Base-by-base conservation (phyloP, 805 yeast species). In the Candida wancherniae region DNA sequence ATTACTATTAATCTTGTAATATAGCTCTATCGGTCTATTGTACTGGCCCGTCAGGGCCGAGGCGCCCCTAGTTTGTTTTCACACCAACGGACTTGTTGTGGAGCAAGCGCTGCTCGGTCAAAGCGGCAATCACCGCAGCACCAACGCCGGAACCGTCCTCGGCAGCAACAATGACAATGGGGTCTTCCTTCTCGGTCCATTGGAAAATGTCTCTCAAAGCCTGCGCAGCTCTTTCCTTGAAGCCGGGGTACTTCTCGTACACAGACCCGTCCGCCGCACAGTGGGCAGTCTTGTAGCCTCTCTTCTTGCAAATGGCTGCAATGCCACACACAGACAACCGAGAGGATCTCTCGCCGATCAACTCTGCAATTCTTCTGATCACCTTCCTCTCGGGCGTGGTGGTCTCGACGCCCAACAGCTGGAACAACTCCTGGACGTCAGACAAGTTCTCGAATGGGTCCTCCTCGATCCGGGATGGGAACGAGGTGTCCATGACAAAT, bases 141-240 rank as follows among this genome's bases (percentile, higher is more conserved):
- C 98, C 98, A 28, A 85, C 96, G 68, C 97, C 97, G 22, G 92
- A 82, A 50, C 98, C 98, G 67, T 92, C 98, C 67, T 90, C 96
- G 44, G 98, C 97, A 36, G 94, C 84, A 23, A 81, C 84, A 47
- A 88, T 77, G 43, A 71, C 63, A 53, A 92, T 79, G 44, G 97
- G 97, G 58, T 86, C 86, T 37, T 77, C 75, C 43, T 67, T 47
- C n/a, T 38, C 47, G 12, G 48, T 41, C 96, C 96, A 90, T 45
- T 69, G 90, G 53, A 85, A 84, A 49, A 90, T 86, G 55, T 87
- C 97, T 61, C 79, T 77, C 56, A 90, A 73, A 36, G 84, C 96
- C 54, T 72, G 71, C 28, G 94, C 94, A 20, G 95, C 95, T 55
- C 95, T 76, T 53, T 80, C 80, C 60, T 80, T 75, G 75, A 90